These are phyloP conservation scores for Hanseniaspora hatyaiensis DNA, from an alignment of 805 yeast species.

Conservation along the genomic window DNA sequence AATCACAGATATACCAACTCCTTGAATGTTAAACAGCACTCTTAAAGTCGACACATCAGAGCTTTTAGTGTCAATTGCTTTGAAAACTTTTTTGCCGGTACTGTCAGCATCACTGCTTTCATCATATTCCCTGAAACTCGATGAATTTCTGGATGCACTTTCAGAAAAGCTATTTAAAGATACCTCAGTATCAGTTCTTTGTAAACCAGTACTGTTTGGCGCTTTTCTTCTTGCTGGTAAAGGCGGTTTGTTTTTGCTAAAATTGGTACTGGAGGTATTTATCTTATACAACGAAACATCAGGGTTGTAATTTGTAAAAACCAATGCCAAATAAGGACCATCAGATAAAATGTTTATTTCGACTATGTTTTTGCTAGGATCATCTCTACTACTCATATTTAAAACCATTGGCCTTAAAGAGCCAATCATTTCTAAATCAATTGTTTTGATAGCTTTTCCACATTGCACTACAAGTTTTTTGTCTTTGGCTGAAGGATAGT, in stretches of 20 bases:
- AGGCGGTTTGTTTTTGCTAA: slow-evolving; percentile 17
- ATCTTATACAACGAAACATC: slow-evolving; percentile 60
- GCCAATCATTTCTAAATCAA: slow-evolving; percentile 89
- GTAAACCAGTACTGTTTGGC: background rate
- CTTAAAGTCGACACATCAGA: slow-evolving; percentile 13
- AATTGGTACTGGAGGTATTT: slow-evolving; percentile 18
- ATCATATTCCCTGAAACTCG: too few species aligned
- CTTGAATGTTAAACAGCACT: slow-evolving; percentile 58
- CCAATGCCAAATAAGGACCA: slow-evolving; percentile 84
- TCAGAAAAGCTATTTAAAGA: background rate
- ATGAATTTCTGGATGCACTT: background rate
- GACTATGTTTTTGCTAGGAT: slow-evolving; percentile 38
- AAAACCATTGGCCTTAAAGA: slow-evolving; percentile 74
- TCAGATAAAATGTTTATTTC: slow-evolving; percentile 91
- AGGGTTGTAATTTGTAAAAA: slow-evolving; percentile 72
- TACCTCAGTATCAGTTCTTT: background rate
- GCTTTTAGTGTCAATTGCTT: background rate
- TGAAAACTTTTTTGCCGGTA: slow-evolving; percentile 26
- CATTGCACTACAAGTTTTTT: slow-evolving; percentile 69
- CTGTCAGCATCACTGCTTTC: slow-evolving; percentile 38
- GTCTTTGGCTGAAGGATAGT: slow-evolving; percentile 78
- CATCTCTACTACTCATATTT: slow-evolving; percentile 35
- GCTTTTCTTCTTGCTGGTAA: slow-evolving; percentile 5
- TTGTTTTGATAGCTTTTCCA: slow-evolving; percentile 60
- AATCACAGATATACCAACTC: slow-evolving; percentile 77